Evolutionary conservation across 768 basidiomycete genomes (phyloP), one percentile per base, ranked within the genome.

Genomic region (Termitomyces sp.): DNA sequence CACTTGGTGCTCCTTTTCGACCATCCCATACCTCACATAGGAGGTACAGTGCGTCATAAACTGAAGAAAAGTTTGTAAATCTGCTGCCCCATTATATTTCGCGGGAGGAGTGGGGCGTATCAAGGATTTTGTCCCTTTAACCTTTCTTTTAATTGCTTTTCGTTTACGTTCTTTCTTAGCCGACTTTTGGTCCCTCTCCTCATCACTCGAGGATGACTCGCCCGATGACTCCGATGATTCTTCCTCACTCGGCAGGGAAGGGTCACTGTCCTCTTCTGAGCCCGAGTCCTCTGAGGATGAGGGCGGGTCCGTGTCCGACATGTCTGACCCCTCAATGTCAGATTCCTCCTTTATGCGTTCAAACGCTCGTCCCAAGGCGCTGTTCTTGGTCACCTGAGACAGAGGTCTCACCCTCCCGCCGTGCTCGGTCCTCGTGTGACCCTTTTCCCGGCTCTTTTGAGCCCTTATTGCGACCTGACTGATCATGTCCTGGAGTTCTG

Each of bases 21-120:
- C 57, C 5, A 18, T 16, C 2, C 57, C 45, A 35, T 58, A 58
- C 26, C 54, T 58, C 3, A 68, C 55, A 41, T 67, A 70, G 0
- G 56, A 11, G 0, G 47, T 54, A 20, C 16, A 56, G 36, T 57
- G 60, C 33, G 60, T 67, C 0, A 68, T 20, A 44, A 68, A 68
- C 1, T 55, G 20, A 3, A 57, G 44, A 38, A 60, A 69, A 0
- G 11, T 11, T 1, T 54, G 32, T 0, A 62, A 33, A 8, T 67
- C 59, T 0, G 60, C 50, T 0, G 43, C 20, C 0, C 65, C 63
- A 16, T 57, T 52, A 45, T 69, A 69, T 8, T 46, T 46, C 0
- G 45, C 48, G 0, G 64, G 67, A 20, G 56, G 55, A 0, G 61
- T 62, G 0, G 61, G 63, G 32, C 63, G 63, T 7, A 46, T 45